Percentiles rank a stretch among this genome's conserved stretches.
These are phyloP conservation scores for Aspergillus aculeatinus DNA, from an alignment of 2,329 filamentous ascomycete species.

Conservation along the genomic window DNA sequence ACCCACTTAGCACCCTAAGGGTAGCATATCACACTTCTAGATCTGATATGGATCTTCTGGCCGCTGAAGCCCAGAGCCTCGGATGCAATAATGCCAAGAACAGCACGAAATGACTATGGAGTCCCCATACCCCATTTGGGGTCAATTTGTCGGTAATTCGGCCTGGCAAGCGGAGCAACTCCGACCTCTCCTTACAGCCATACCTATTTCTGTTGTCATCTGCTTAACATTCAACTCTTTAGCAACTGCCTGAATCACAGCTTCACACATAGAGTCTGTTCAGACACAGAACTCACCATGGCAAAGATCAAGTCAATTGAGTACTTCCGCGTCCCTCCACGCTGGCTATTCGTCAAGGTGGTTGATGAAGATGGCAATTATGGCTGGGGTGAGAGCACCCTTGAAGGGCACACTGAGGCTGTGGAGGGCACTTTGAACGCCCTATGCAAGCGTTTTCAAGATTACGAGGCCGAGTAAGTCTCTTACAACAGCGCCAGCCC, in stretches of 20 bases:
- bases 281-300: constrained; percentile 43
- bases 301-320: constrained; percentile 65
- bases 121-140: neutral
- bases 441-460: constrained; percentile 61
- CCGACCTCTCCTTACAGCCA: constrained; percentile 3
- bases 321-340: constrained; percentile 71
- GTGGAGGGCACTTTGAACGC: constrained; percentile 72
- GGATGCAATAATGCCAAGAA: constrained; percentile 1
- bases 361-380: constrained; percentile 63
- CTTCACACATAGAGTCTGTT: neutral
- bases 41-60: neutral
- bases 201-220: neutral
- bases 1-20: neutral
- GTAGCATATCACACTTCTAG: neutral
- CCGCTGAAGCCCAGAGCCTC: neutral
- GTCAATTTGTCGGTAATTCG: constrained; percentile 11
- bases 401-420: constrained; percentile 72
- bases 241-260: neutral
- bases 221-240: neutral
- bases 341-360: constrained; percentile 78
- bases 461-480: constrained; percentile 67
- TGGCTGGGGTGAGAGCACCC: constrained; percentile 73
- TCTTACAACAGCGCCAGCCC: neutral
- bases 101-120: neutral
- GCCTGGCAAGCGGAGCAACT: constrained; percentile 13